Evolutionary conservation across 176 grass and related monocot genomes (phyloP).

Genomic region (Themeda triandra): DNA sequence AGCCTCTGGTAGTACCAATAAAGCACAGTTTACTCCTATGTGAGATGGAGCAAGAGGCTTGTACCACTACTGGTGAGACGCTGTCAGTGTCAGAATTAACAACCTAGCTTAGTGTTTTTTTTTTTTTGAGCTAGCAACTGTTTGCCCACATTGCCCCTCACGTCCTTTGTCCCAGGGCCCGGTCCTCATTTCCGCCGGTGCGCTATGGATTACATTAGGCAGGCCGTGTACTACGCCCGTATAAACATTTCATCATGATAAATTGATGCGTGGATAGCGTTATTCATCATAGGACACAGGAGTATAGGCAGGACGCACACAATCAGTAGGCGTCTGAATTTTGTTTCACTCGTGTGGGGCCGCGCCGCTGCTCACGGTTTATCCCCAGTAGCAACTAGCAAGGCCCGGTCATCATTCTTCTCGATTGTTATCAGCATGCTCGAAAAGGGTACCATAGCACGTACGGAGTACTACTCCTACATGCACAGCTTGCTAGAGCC

Average conservation of each 20-base stretch:
- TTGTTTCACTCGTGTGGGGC: background rate
- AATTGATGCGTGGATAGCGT: background rate
- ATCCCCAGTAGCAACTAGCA: background rate
- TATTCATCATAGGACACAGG: background rate
- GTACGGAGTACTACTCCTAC: background rate
- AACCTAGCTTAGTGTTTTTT: no score
- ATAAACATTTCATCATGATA: conserved; percentile 4
- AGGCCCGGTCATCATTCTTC: conserved; percentile 8
- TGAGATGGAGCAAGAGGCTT: no score
- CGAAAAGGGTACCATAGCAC: background rate
- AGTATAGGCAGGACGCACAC: background rate
- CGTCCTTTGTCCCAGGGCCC: background rate
- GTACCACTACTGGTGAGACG: no score
- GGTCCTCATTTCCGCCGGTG: background rate
- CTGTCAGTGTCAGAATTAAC: no score
- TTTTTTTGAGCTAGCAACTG: no score
- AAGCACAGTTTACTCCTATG: no score
- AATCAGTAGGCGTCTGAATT: background rate
- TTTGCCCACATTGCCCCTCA: background rate
- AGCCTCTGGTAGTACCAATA: no score
- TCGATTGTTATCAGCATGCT: background rate
- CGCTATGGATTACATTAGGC: background rate
- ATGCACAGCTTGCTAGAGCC: background rate
- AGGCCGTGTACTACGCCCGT: background rate
- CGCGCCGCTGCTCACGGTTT: background rate